Base-by-base conservation (phyloP, 129 eudicot genomes). In the Rutidosis leptorrhynchoides region DNA sequence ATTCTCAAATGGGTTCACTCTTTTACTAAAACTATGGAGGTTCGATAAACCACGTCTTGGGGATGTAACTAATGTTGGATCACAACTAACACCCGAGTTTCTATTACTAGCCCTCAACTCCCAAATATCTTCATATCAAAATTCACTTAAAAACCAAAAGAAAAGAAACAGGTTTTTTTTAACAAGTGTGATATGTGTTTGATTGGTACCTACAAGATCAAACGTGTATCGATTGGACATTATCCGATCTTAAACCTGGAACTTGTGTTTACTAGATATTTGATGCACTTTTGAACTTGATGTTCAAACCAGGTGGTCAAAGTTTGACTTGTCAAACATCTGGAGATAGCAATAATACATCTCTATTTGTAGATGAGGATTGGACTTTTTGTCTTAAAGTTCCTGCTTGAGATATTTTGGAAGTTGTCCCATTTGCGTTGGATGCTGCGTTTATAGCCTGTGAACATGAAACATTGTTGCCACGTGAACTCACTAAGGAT, bases 391-490 rank as follows among this genome's bases (percentile, higher is more conserved):
- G 73, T 16, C 84, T 88, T 66, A 83, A 82, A 65, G 54, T 93
- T 64, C 99, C 99, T 54, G 99, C 93, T 65, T 93, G 99, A 96
- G 95, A 93, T 78, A 89, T 93, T 70, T 76, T 93, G 20, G 99
- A 93, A 82, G 99, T 96, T 75, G 85, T 89, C 69, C 99, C 99
- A 15, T 93, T 86, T 82, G 99, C 83, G 55, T 82, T 89, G 65
- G 97, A 94, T 81, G 99, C 97, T 78, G 84, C 95, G 69, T 77
- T 94, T 69, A 86, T 94, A 1, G 96, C 97, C 17, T 84, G 92
- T 69, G 96, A 85, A 27, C 88, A 94, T 73, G 97, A 87, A 55
- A 82, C 80, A 53, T 54, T 89, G 65, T 89, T 95, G 23, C 97
- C 99, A 15, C 97, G 97, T 65, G 95, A 89, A 82, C 82, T 94